Conservation (phyloP, 116 monocot species). For the Zostera marina region DNA sequence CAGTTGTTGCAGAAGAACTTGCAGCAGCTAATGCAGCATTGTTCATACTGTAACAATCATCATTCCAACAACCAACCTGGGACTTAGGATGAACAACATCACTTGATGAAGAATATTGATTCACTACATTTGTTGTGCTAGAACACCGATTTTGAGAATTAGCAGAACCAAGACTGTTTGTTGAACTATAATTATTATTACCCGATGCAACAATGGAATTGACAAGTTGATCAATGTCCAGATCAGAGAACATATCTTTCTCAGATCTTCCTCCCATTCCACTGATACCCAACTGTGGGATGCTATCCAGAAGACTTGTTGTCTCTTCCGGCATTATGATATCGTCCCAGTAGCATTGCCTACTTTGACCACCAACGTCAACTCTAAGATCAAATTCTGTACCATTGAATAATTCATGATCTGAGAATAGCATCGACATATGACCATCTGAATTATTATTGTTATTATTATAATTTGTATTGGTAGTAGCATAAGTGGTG, state of each 20-base stretch:
- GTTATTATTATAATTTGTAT: too few relatives aligned
- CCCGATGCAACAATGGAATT: slow-evolving; percentile 19
- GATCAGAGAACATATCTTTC: slow-evolving; percentile 19
- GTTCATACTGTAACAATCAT: slow-evolving; percentile 27
- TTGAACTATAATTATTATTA: slow-evolving; percentile 17
- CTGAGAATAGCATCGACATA: slow-evolving; percentile 8
- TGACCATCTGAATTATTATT: slow-evolving; percentile 3
- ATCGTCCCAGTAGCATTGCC: slow-evolving; percentile 36
- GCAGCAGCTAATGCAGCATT: too few relatives aligned
- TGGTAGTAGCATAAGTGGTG: too few relatives aligned
- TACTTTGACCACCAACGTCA: background rate
- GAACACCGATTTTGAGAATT: slow-evolving; percentile 17
- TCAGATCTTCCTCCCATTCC: slow-evolving; percentile 6
- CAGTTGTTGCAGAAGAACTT: background rate
- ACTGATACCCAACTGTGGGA: slow-evolving; percentile 17
- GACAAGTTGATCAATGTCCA: slow-evolving; percentile 34
- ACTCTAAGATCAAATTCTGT: slow-evolving; percentile 40
- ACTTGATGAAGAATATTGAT: slow-evolving; percentile 13
- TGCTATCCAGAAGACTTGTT: slow-evolving; percentile 22
- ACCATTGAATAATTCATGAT: slow-evolving; percentile 45
- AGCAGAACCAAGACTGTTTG: slow-evolving; percentile 9
- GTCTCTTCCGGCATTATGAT: slow-evolving; percentile 12
- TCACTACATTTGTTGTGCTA: background rate
- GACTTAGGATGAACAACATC: slow-evolving; percentile 9
- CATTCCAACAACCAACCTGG: slow-evolving; percentile 24